These are phyloP conservation scores for Clitocybe nebularis DNA, from an alignment of 1,284 basidiomycete species.

Conservation along the genomic window DNA sequence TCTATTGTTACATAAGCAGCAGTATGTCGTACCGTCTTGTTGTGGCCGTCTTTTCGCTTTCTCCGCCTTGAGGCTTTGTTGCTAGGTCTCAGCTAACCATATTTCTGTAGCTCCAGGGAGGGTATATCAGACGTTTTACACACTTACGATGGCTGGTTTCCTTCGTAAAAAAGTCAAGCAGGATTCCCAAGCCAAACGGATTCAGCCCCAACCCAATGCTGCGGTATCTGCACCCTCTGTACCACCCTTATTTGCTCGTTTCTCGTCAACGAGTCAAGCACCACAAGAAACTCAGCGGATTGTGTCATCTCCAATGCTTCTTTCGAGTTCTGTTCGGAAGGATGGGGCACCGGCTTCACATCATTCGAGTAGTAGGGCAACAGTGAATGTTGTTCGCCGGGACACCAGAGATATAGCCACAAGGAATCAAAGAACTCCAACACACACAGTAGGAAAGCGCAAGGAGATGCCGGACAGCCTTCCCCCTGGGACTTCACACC, in stretches of 20 bases:
- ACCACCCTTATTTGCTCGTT: constrained; percentile 38
- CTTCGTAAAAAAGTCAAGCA: constrained; percentile 44
- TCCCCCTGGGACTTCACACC: background rate
- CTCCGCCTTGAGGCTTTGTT: too few species aligned
- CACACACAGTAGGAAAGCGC: background rate
- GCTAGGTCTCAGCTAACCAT: too few species aligned
- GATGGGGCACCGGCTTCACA: constrained; percentile 16
- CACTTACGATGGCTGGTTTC: constrained; percentile 47
- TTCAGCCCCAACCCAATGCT: constrained; percentile 17
- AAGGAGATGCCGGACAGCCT: background rate
- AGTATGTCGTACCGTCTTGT: background rate
- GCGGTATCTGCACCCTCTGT: constrained; percentile 17
- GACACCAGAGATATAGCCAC: constrained; percentile 8
- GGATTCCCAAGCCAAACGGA: constrained; percentile 18
- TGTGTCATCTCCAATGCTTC: constrained; percentile 28
- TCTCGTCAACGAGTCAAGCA: constrained; percentile 22
- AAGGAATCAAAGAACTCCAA: background rate
- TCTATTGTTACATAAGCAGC: constrained; percentile 2
- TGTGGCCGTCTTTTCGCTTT: too few species aligned
- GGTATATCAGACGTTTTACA: too few species aligned
- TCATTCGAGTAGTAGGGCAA: constrained; percentile 2
- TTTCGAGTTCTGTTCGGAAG: constrained; percentile 20
- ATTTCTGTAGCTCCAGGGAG: too few species aligned
- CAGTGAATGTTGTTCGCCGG: constrained; percentile 7
- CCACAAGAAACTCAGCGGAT: constrained; percentile 18